A percentile compares a stretch with the other conserved stretches of the same genome.
phyloP scores from a whole-genome alignment of 768 basidiomycete species.

The Porpolomopsis calyptriformis region DNA sequence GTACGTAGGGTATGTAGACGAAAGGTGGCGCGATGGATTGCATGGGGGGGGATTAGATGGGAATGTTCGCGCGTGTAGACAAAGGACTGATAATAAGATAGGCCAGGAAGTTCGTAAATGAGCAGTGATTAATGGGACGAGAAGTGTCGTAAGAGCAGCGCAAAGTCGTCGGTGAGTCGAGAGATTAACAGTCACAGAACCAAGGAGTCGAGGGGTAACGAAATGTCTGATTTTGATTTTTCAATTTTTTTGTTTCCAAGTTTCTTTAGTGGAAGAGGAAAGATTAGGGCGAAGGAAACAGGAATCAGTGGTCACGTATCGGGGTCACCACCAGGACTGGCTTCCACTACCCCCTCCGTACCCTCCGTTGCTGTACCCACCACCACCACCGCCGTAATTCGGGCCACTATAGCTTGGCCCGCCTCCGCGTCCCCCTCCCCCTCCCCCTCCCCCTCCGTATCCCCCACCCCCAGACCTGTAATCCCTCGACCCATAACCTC shows the following conservation, averaged over 20 bases:
- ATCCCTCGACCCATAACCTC: slow-evolving; percentile 44
- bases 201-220: slow-evolving; percentile 30
- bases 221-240: slow-evolving; percentile 13
- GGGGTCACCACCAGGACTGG: slow-evolving; percentile 33
- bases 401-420: slow-evolving; percentile 20
- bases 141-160: slow-evolving; percentile 51
- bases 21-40: slow-evolving; percentile 6
- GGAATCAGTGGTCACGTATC: slow-evolving; percentile 1
- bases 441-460: slow-evolving; percentile 18
- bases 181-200: slow-evolving; percentile 6
- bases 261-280: not conserved
- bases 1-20: slow-evolving; percentile 15
- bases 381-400: slow-evolving; percentile 17
- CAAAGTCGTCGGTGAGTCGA: slow-evolving; percentile 19
- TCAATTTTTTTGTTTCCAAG: not conserved
- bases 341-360: slow-evolving; percentile 20
- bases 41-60: slow-evolving; percentile 8
- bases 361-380: slow-evolving; percentile 18
- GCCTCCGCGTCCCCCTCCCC: slow-evolving; percentile 17
- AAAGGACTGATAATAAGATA: slow-evolving; percentile 11
- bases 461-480: slow-evolving; percentile 32
- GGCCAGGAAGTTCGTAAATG: slow-evolving; percentile 35
- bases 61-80: slow-evolving; percentile 12
- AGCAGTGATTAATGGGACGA: slow-evolving; percentile 39
- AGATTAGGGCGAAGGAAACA: not conserved